Evolutionary conservation across 169 alveolate species (phyloP), one percentile per base, ranked within the genome.

Genomic region (Theileria equi): DNA sequence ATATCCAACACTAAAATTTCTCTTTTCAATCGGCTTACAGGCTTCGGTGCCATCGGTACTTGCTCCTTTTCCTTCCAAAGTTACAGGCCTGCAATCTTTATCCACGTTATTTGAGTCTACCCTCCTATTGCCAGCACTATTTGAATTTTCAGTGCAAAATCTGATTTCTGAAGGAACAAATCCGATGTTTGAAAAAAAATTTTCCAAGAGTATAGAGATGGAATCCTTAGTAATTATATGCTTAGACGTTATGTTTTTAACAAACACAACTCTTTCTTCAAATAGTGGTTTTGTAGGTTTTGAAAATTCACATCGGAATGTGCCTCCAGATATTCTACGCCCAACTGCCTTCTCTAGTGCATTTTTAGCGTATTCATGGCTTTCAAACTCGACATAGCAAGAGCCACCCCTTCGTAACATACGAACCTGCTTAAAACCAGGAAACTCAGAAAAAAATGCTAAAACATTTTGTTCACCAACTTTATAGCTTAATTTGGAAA

Each of bases 221-320:
- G 28, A 21, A 54, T 29, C 58, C 48, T 79, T 72, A 47, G 57
- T 78, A 11, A 72, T 34, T 13, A 59, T 57, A 25, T 31, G 64
- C 55, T 57, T 54, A 26, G 68, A 61, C 4, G 70, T 65, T 6
- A 71, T 44, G 21, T 71, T 55, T 58, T 79, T 78, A 45, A 84
- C 80, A 45, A 84, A 84, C 58, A 84, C 40, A 23, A 66, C 82
- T 40, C 61, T 79, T 55, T 84, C 88, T 61, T 84, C 91, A 49
- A 67, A 84, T n/a, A 84, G 60, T 21, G 66, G 45, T 44, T 66
- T 84, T n/a, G 73, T 28, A 0, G 91, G 82, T 10, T 84, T 79
- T 26, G 86, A 79, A n/a, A 84, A 29, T 29, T 35, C 64, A 35
- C 68, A 50, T 1, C 43, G 59, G 21, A 49, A 38, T 1, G 63